Evolutionary conservation across 495 filamentous ascomycete genomes (phyloP).

Genomic region (Ramalina intermedia): DNA sequence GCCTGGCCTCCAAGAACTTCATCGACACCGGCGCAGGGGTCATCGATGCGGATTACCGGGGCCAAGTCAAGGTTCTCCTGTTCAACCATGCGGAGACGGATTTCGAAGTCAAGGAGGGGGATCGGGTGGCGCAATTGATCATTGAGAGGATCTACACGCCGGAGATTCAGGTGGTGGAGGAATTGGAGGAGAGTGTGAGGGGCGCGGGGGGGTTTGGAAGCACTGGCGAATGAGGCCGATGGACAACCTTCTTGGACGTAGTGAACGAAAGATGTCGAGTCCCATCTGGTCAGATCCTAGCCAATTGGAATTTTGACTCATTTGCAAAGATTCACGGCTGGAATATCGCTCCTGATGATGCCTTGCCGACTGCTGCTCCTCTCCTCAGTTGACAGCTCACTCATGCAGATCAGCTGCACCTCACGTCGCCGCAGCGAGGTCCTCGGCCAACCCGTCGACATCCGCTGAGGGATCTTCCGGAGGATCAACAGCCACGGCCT

Average conservation of each 20-base stretch:
- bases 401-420: not conserved
- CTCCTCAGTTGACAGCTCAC: not conserved
- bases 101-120: slow-evolving; percentile 69
- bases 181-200: slow-evolving; percentile 78
- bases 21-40: slow-evolving; percentile 93
- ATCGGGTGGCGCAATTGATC: slow-evolving; percentile 85
- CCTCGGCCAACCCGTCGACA: not conserved
- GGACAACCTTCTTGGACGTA: not conserved
- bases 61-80: slow-evolving; percentile 81
- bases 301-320: not conserved
- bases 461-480: not conserved
- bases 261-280: not conserved
- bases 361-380: not conserved
- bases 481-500: slow-evolving; percentile 34
- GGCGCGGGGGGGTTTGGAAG: slow-evolving; percentile 91
- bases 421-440: not conserved
- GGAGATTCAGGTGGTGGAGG: slow-evolving; percentile 71
- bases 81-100: slow-evolving; percentile 82
- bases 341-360: not conserved
- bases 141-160: slow-evolving; percentile 89
- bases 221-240: slow-evolving; percentile 39
- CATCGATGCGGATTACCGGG: slow-evolving; percentile 94
- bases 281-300: not conserved
- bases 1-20: slow-evolving; percentile 82
- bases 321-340: not conserved